phyloP scores from a whole-genome alignment of 2,329 filamentous ascomycete genomes.

The Xylariaceae sp. region DNA sequence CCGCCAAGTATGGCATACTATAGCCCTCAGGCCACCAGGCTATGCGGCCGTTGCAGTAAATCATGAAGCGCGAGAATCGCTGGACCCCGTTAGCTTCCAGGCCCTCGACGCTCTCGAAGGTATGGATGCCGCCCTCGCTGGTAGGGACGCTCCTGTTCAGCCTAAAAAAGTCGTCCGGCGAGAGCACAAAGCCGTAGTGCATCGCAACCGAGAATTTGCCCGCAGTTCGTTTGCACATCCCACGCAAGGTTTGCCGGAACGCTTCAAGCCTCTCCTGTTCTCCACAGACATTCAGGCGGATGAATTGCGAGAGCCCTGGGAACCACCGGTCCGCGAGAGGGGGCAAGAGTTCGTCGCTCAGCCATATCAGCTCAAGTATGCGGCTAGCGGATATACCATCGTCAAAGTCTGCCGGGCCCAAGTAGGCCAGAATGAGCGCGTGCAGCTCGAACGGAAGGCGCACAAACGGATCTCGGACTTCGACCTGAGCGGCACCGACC shows the following conservation, averaged over 20 bases:
- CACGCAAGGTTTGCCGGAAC: constrained; percentile 21
- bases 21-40: constrained; percentile 31
- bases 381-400: constrained; percentile 20
- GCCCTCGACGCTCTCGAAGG: constrained; percentile 20
- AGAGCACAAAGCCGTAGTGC: constrained; percentile 24
- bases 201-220: constrained; percentile 26
- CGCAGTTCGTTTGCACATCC: constrained; percentile 18
- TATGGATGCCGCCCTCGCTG: constrained; percentile 26
- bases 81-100: constrained; percentile 16
- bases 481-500: neutral
- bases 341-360: constrained; percentile 29
- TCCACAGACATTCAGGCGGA: constrained; percentile 15
- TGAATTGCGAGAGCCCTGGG: constrained; percentile 23
- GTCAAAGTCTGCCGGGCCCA: constrained; percentile 23
- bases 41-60: constrained; percentile 26
- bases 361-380: constrained; percentile 23
- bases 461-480: constrained; percentile 21
- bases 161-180: constrained; percentile 24
- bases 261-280: constrained; percentile 15
- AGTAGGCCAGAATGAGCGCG: constrained; percentile 21
- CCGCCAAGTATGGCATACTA: constrained; percentile 25
- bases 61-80: constrained; percentile 25
- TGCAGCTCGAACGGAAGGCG: constrained; percentile 29
- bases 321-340: constrained; percentile 26
- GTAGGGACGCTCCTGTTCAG: constrained; percentile 22